A percentile compares a stretch with the other conserved stretches of the same genome.
Conservation (phyloP, 192 early-diverging fungal species). For the Obelidium mucronatum region DNA sequence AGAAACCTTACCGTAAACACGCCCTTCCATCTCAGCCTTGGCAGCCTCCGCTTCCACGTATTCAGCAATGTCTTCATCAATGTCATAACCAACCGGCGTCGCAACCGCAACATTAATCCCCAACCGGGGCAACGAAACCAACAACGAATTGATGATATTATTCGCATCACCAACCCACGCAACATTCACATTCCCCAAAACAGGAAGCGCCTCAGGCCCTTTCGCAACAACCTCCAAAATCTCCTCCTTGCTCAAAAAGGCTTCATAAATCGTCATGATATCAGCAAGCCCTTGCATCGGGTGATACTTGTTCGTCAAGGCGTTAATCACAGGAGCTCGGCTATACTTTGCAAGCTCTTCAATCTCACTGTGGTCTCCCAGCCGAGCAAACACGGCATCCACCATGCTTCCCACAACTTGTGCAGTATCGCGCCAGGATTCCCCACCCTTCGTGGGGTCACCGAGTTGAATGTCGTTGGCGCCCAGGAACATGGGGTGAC, state of each 20-base stretch:
- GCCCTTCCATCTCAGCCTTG: constrained; percentile 47
- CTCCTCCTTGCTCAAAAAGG: constrained; percentile 40
- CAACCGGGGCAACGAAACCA: constrained; percentile 88
- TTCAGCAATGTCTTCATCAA: constrained; percentile 72
- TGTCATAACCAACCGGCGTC: constrained; percentile 83
- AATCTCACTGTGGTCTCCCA: constrained; percentile 89
- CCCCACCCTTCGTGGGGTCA: constrained; percentile 69
- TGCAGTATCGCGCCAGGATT: constrained; percentile 88
- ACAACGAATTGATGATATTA: constrained; percentile 92
- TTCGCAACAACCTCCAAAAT: constrained; percentile 26
- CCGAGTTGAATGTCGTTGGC: constrained; percentile 96
- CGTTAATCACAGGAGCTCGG: constrained; percentile 94
- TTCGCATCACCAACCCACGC: constrained; percentile 99
- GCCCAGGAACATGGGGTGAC: constrained; percentile 95
- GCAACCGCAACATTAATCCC: constrained; percentile 84
- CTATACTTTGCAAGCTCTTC: constrained; percentile 88
- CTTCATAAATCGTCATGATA: constrained; percentile 93
- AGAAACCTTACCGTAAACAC: constrained; percentile 38
- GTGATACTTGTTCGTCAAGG: constrained; percentile 92
- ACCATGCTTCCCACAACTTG: constrained; percentile 97
- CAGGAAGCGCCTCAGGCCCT: constrained; percentile 48
- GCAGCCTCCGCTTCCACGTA: constrained; percentile 72
- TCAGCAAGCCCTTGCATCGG: constrained; percentile 98
- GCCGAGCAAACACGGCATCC: constrained; percentile 93
- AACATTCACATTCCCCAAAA: constrained; percentile 71